Evolutionary conservation across 2,329 filamentous ascomycete genomes (phyloP).

Genomic region (Pseudocercospora cruenta): DNA sequence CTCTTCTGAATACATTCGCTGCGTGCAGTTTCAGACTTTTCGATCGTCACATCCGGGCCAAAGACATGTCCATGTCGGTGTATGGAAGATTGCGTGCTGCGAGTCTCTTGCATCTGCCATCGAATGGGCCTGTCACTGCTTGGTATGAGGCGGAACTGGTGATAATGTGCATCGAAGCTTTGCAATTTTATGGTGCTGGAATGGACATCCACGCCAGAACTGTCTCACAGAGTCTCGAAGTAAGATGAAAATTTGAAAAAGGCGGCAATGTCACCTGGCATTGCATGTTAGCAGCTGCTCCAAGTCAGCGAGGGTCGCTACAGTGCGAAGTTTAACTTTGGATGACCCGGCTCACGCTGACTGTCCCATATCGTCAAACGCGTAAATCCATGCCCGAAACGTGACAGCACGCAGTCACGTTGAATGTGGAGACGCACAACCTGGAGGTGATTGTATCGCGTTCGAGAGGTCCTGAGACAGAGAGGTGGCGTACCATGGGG

Average conservation of each 20-base stretch:
- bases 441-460: neutral
- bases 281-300: neutral
- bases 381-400: neutral
- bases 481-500: neutral
- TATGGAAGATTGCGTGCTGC: neutral
- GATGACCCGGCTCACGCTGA: neutral
- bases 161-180: neutral
- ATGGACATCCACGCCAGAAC: neutral
- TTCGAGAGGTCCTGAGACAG: neutral
- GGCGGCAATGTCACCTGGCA: neutral
- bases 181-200: neutral
- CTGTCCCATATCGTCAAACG: neutral
- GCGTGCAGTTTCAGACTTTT: neutral
- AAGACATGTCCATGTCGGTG: neutral
- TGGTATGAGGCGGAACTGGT: neutral
- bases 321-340: neutral
- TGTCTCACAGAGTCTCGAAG: neutral
- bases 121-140: neutral
- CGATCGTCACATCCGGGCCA: neutral
- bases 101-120: neutral
- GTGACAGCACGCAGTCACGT: neutral
- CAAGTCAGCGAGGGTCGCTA: neutral
- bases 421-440: neutral
- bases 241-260: neutral
- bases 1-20: neutral